A percentile compares a stretch with the other conserved stretches of the same genome.
Conservation (phyloP, 257 asterid species). For the Primulina eburnea region DNA sequence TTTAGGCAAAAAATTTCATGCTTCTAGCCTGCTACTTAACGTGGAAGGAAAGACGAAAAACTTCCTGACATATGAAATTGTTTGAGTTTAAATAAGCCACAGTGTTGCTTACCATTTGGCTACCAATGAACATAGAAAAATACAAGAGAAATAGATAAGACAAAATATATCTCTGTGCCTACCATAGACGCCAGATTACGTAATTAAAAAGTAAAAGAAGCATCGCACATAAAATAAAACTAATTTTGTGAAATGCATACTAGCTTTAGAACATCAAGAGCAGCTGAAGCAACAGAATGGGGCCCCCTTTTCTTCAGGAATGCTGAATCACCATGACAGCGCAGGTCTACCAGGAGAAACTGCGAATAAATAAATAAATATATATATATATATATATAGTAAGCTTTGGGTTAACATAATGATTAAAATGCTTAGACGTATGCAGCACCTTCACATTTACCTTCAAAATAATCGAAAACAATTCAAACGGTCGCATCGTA, state of each 20-base stretch:
- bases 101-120: neutral
- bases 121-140: neutral
- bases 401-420: constrained; percentile 24
- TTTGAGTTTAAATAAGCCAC: constrained; percentile 14
- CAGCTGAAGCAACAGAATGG: constrained; percentile 88
- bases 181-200: constrained; percentile 7
- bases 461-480: constrained; percentile 2
- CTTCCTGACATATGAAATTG: neutral
- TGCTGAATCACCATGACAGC: constrained; percentile 98
- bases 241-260: constrained; percentile 43
- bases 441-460: constrained; percentile 7
- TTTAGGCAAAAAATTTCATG: neutral
- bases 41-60: constrained; percentile 7
- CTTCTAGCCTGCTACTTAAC: neutral
- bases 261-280: constrained; percentile 91
- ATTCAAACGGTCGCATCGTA: neutral
- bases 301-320: constrained; percentile 74
- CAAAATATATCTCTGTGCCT: neutral
- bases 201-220: constrained; percentile 9
- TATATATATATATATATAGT: constrained; percentile 28
- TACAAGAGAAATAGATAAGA: neutral
- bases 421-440: constrained; percentile 5
- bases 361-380: constrained; percentile 42
- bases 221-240: neutral
- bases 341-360: constrained; percentile 97